Evolutionary conservation across 441 rosid genomes (phyloP).

Genomic region (Pelargonium myrrhifolium): DNA sequence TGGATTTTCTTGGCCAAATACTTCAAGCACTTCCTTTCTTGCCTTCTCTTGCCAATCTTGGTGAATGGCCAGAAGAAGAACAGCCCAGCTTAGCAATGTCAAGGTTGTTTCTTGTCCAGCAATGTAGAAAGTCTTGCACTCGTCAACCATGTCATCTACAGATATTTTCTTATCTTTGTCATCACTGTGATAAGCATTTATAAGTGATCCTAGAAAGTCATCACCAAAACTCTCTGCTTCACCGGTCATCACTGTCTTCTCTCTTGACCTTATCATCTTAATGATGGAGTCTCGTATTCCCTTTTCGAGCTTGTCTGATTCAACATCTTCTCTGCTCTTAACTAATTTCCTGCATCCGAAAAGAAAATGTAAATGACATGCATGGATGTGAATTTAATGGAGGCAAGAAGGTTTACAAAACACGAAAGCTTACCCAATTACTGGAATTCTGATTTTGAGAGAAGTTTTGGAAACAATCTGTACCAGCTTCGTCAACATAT

Average conservation of each 20-base stretch:
- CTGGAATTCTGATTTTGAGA: constrained; percentile 10
- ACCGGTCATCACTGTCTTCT: constrained; percentile 15
- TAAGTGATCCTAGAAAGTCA: constrained; percentile 3
- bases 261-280: constrained; percentile 20
- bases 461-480: constrained; percentile 1
- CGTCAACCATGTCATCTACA: constrained; percentile 10
- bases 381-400: not conserved
- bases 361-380: not conserved
- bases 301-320: constrained; percentile 18
- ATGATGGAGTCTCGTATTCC: constrained; percentile 13
- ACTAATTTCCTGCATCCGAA: constrained; percentile 9
- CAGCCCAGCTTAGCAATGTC: constrained; percentile 15
- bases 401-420: not conserved
- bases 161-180: not conserved
- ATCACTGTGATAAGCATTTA: not conserved
- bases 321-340: constrained; percentile 15
- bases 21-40: constrained; percentile 18
- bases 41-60: constrained; percentile 22
- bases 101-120: constrained; percentile 24
- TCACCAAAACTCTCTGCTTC: constrained; percentile 18
- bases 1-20: constrained; percentile 12
- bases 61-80: constrained; percentile 10
- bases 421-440: constrained; percentile 11
- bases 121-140: constrained; percentile 23
- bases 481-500: constrained; percentile 6